A percentile compares a stretch with the other conserved stretches of the same genome.
phyloP scores from a whole-genome alignment of 2,329 filamentous ascomycete species.

The Setomelanomma holmii region DNA sequence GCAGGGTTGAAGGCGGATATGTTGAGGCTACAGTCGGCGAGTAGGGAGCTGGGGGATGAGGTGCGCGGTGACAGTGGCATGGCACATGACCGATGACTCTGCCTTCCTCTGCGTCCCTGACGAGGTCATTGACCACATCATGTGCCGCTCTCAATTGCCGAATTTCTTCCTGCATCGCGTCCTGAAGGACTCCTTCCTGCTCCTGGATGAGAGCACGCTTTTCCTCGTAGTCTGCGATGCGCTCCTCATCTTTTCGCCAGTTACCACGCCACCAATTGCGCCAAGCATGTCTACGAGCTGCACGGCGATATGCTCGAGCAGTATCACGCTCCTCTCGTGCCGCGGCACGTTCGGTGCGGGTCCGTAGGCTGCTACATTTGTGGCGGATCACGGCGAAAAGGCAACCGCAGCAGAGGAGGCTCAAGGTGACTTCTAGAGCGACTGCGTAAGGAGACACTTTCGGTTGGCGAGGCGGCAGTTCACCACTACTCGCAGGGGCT shows the following conservation, averaged over 20 bases:
- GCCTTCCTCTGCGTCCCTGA: constrained; percentile 50
- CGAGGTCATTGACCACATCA: constrained; percentile 59
- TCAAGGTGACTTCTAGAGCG: constrained; percentile 54
- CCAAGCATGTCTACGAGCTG: constrained; percentile 60
- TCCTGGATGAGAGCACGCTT: constrained; percentile 57
- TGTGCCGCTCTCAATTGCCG: constrained; percentile 60
- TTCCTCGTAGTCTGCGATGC: constrained; percentile 57
- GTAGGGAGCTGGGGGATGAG: constrained; percentile 18
- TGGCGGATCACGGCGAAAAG: constrained; percentile 54
- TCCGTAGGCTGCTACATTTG: constrained; percentile 58
- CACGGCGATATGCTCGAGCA: constrained; percentile 59
- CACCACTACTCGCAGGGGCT: constrained; percentile 14
- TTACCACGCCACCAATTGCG: constrained; percentile 58
- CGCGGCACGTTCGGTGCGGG: constrained; percentile 60
- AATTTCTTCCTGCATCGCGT: constrained; percentile 55
- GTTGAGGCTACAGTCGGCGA: constrained; percentile 41
- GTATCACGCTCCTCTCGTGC: constrained; percentile 62
- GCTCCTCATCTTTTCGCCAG: constrained; percentile 39
- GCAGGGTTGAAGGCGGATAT: constrained; percentile 39
- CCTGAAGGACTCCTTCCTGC: constrained; percentile 55
- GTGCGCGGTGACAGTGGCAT: constrained; percentile 28
- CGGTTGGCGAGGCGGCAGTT: constrained; percentile 30
- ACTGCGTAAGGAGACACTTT: constrained; percentile 44
- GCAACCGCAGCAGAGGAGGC: constrained; percentile 53
- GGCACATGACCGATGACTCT: constrained; percentile 13